Conservation (phyloP, 345 rosid genomes). For the Cardiospermum halicacabum region DNA sequence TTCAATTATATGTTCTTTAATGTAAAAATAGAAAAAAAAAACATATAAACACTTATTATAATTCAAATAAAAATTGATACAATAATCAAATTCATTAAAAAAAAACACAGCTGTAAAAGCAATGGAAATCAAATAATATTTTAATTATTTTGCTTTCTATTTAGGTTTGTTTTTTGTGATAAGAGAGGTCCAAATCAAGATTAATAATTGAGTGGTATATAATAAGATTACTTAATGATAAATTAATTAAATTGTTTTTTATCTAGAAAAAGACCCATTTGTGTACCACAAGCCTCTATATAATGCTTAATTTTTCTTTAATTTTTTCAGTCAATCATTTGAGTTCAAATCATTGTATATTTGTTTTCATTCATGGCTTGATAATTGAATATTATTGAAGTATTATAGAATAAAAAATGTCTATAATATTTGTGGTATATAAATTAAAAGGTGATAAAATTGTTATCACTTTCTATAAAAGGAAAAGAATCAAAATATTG, state of each 20-base stretch:
- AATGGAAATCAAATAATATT: background rate
- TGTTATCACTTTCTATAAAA: background rate
- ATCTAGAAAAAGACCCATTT: constrained; percentile 10
- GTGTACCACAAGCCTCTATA: background rate
- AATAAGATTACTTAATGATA: constrained; percentile 4
- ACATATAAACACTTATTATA: constrained; percentile 1
- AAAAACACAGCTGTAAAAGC: background rate
- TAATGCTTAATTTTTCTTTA: background rate
- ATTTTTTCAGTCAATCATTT: background rate
- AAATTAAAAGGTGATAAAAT: background rate
- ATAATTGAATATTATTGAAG: too few relatives aligned
- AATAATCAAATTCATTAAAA: background rate
- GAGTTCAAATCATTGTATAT: constrained; percentile 11
- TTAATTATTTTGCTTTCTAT: background rate
- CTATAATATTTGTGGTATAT: too few relatives aligned
- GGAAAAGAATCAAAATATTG: background rate
- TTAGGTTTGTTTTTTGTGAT: background rate
- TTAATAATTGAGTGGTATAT: background rate
- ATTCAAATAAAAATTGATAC: background rate
- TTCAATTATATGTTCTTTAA: too few relatives aligned
- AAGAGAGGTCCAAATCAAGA: background rate
- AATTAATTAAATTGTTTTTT: constrained; percentile 2
- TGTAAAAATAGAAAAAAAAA: too few relatives aligned
- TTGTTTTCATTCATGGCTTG: too few relatives aligned
- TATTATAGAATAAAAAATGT: too few relatives aligned